These are phyloP conservation scores for Coemansia javaensis DNA, from an alignment of 192 early-diverging fungal genomes.

Conservation along the genomic window DNA sequence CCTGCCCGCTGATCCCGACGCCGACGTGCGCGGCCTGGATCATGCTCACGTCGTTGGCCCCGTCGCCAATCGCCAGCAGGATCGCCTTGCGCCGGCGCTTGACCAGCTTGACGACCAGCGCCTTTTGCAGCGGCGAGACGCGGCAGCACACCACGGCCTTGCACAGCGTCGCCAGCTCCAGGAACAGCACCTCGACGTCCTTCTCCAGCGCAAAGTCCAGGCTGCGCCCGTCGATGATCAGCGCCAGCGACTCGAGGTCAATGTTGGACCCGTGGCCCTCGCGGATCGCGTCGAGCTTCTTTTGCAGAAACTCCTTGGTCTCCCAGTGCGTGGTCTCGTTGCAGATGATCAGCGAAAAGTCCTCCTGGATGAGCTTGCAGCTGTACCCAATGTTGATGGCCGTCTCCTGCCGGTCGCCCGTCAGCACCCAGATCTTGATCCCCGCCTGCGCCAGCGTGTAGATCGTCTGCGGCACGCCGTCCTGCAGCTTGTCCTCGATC, in stretches of 20 bases:
- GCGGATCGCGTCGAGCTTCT: constrained; percentile 78
- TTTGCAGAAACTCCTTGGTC: constrained; percentile 86
- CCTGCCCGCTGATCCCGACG: constrained; percentile 92
- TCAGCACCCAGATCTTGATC: constrained; percentile 97
- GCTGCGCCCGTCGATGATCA: constrained; percentile 93
- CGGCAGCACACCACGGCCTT: constrained; percentile 97
- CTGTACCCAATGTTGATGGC: constrained; percentile 99
- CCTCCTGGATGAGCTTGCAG: constrained; percentile 94
- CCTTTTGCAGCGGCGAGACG: constrained; percentile 97
- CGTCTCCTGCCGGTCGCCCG: constrained; percentile 97
- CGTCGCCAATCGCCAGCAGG: constrained; percentile 95
- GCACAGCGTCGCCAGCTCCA: constrained; percentile 87
- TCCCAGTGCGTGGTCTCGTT: constrained; percentile 89
- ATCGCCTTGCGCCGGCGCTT: constrained; percentile 86
- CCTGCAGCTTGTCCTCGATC: constrained; percentile 98
- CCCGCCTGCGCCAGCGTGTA: constrained; percentile 91
- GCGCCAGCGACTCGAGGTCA: constrained; percentile 68
- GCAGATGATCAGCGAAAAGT: constrained; percentile 91
- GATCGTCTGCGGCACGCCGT: constrained; percentile 98
- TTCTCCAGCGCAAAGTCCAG: constrained; percentile 92
- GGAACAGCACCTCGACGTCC: constrained; percentile 71
- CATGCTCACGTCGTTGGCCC: constrained; percentile 98
- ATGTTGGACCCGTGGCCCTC: constrained; percentile 48
- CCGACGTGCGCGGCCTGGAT: constrained; percentile 99
- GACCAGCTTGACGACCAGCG: constrained; percentile 96